Evolutionary conservation across 345 rosid genomes (phyloP).

Genomic region (Boechera divaricarpa): DNA sequence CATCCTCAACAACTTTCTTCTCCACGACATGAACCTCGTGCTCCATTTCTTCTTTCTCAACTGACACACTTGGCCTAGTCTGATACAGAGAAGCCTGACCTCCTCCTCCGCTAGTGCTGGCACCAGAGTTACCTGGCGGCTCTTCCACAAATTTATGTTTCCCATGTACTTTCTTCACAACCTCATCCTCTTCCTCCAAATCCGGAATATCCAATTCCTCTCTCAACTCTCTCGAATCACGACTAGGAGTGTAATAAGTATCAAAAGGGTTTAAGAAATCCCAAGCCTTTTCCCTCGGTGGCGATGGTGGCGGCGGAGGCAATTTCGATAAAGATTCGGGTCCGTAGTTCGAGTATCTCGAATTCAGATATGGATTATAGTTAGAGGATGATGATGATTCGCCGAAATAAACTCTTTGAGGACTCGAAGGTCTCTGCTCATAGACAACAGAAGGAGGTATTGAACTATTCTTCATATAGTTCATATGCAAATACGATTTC

Average conservation of each 20-base stretch:
- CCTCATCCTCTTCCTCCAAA: constrained; percentile 84
- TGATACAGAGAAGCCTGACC: constrained; percentile 39
- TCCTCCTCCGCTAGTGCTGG: constrained; percentile 20
- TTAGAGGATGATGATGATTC: constrained; percentile 64
- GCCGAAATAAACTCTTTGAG: constrained; percentile 63
- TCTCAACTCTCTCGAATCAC: constrained; percentile 73
- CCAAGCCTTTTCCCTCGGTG: constrained; percentile 66
- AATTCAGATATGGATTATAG: constrained; percentile 41
- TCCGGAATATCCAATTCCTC: constrained; percentile 95
- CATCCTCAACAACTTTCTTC: constrained; percentile 69
- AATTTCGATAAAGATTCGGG: constrained; percentile 51
- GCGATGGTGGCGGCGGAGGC: constrained; percentile 75
- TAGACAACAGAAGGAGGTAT: constrained; percentile 64
- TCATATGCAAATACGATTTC: constrained; percentile 61
- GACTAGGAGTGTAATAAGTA: constrained; percentile 52
- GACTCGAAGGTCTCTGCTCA: constrained; percentile 63
- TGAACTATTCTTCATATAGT: constrained; percentile 74
- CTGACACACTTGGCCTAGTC: constrained; percentile 40
- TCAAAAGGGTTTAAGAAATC: constrained; percentile 74
- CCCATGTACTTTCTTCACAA: constrained; percentile 71
- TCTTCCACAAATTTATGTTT: constrained; percentile 50
- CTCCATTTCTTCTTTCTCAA: constrained; percentile 54
- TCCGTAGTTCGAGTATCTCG: constrained; percentile 40
- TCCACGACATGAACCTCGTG: constrained; percentile 83
- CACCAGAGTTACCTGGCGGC: constrained; percentile 5